Evolutionary conservation across 1,284 basidiomycete genomes (phyloP).

Genomic region (Sporisorium exsertum): DNA sequence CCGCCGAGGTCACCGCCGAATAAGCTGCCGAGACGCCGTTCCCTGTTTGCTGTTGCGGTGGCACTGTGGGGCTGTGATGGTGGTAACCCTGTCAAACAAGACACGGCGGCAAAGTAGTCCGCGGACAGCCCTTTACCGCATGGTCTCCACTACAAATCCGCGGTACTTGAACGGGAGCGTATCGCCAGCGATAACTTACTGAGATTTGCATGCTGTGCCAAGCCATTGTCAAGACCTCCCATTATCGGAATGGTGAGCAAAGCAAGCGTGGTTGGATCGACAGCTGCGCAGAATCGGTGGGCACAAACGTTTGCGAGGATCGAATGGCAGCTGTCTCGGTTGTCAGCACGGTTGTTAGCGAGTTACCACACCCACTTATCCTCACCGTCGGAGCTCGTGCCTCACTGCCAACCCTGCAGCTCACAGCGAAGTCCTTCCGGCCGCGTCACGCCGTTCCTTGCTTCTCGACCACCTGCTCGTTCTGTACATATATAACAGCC

Average conservation of each 20-base stretch:
- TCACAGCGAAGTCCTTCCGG: not conserved
- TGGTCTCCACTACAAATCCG: not conserved
- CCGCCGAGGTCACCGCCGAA: not conserved
- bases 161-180: not conserved
- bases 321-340: not conserved
- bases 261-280: not conserved
- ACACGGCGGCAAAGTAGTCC: not conserved
- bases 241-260: not conserved
- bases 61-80: not conserved
- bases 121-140: not conserved
- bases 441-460: slow-evolving; percentile 2
- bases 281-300: not conserved
- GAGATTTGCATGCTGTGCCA: not conserved
- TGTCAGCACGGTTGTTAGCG: too few species aligned
- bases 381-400: not conserved
- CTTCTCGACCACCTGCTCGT: not conserved
- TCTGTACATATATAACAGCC: not conserved
- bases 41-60: not conserved
- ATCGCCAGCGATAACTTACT: too few species aligned
- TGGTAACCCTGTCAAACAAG: slow-evolving; percentile 12
- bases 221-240: too few species aligned
- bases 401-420: not conserved
- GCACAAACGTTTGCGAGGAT: not conserved
- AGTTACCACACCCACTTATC: not conserved
- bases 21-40: not conserved